Conservation (phyloP, 2,329 filamentous ascomycete genomes). For the Fusarium virguliforme region DNA sequence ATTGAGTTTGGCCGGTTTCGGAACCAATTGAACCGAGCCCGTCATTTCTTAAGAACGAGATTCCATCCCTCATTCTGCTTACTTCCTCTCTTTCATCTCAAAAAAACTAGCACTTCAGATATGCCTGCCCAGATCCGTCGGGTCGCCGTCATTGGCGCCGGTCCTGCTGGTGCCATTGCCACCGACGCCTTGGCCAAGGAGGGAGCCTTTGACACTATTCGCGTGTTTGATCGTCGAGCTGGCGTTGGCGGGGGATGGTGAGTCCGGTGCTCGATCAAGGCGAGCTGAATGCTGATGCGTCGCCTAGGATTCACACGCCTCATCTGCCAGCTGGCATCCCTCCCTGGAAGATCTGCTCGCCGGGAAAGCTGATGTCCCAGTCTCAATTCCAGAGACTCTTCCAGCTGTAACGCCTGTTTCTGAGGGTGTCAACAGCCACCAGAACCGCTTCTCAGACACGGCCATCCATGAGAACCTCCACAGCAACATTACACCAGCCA, state of each 20-base stretch:
- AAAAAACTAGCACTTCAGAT: background rate
- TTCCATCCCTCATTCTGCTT: background rate
- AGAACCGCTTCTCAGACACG: slow-evolving; percentile 41
- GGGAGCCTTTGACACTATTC: slow-evolving; percentile 28
- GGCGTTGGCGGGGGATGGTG: slow-evolving; percentile 33
- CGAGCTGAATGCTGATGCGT: background rate
- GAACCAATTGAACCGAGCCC: slow-evolving; percentile 2
- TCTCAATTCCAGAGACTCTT: slow-evolving; percentile 31
- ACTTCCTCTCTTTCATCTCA: no score
- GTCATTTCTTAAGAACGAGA: slow-evolving; percentile 10
- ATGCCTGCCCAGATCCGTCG: slow-evolving; percentile 7
- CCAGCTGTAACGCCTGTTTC: slow-evolving; percentile 41
- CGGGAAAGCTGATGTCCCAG: slow-evolving; percentile 29
- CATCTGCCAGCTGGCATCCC: slow-evolving; percentile 22
- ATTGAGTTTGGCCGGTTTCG: slow-evolving; percentile 6
- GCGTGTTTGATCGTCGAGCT: slow-evolving; percentile 35
- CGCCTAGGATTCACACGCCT: slow-evolving; percentile 24
- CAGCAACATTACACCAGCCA: slow-evolving; percentile 33
- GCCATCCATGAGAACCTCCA: slow-evolving; percentile 36
- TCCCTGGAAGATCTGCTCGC: slow-evolving; percentile 22
- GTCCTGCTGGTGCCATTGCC: slow-evolving; percentile 37
- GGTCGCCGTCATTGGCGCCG: slow-evolving; percentile 38
- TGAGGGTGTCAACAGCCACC: slow-evolving; percentile 39
- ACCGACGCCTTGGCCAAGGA: slow-evolving; percentile 40
- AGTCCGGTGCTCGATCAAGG: background rate